Base-by-base conservation (phyloP, 768 basidiomycete species). In the Cyclocybe aegerita region DNA sequence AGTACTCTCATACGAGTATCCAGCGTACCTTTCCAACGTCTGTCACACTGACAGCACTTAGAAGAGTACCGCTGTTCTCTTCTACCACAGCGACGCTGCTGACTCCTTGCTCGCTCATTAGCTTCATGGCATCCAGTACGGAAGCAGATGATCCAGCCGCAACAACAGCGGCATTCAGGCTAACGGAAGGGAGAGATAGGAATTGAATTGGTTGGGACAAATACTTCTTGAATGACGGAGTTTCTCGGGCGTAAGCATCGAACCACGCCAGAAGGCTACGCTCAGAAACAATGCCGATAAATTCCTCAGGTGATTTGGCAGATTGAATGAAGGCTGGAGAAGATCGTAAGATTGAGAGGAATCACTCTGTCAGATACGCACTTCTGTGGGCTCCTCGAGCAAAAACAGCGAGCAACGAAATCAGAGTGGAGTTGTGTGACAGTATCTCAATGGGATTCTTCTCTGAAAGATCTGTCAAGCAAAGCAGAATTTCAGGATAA, bases 51-150 rank as follows among this genome's bases (percentile, higher is more conserved):
- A 91, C 83, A 2, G 88, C 86, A 52, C 90, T 88, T 48, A 88
- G 65, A 48, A 92, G 65, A 39, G 67, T 74, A 4, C 86, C 82
- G 2, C 65, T 73, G 30, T 81, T 82, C 42, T 85, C 83, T 40
- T 89, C 86, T 4, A 88, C 63, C 4, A 92, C 85, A 11, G 90
- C 90, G 39, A 91, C 75, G 58, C 86, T 90, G 61, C 89, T 90
- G 17, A 93, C 88, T 16, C 90, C 90, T 60, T 87, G 80, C 53
- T 90, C 88, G 58, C 88, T 90, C 90, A 93, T 91, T 29, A 88
- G 72, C 52, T 75, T 81, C 90, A 93, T 93, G 4, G 89, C 89
- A 63, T 90, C 86, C 43, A 91, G 70, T 17, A 91, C 85, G 14
- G 78, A 77, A 2, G 81, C 79, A 11, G 72, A 75, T 39, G 86